Evolutionary conservation across 1,284 basidiomycete genomes (phyloP).

Genomic region (Apiotrichum laibachii): DNA sequence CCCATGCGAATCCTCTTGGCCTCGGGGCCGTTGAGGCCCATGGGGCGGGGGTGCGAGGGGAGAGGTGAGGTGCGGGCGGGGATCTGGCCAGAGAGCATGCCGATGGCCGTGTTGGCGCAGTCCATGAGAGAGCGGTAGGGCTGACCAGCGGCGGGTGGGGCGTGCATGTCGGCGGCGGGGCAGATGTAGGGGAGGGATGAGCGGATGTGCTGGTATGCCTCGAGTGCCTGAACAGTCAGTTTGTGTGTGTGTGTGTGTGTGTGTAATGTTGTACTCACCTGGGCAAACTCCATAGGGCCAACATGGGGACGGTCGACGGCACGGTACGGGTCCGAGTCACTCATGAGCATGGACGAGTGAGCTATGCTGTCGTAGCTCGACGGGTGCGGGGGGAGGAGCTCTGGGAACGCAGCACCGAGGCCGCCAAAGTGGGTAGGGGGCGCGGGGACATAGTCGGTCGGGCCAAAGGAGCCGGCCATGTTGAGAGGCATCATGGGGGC

Average conservation of each 20-base stretch:
- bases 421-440: slow-evolving; percentile 14
- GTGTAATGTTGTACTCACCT: slow-evolving; percentile 23
- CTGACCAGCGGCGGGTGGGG: slow-evolving; percentile 14
- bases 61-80: slow-evolving; percentile 4
- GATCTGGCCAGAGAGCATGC: slow-evolving; percentile 26
- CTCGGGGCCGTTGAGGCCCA: slow-evolving; percentile 5
- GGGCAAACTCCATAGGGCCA: slow-evolving; percentile 33
- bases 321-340: background rate
- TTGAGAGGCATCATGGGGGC: slow-evolving; percentile 7
- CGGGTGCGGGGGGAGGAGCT: slow-evolving; percentile 7
- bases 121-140: slow-evolving; percentile 31
- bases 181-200: slow-evolving; percentile 31
- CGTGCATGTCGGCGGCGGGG: slow-evolving; percentile 11
- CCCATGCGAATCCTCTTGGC: slow-evolving; percentile 15
- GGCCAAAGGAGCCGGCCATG: background rate
- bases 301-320: background rate
- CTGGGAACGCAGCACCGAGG: slow-evolving; percentile 15
- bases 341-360: background rate
- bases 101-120: slow-evolving; percentile 28
- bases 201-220: slow-evolving; percentile 27
- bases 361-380: slow-evolving; percentile 1
- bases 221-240: slow-evolving; percentile 24
- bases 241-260: background rate
- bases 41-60: slow-evolving; percentile 3
- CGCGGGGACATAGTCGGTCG: background rate